phyloP scores from a whole-genome alignment of 164 flowering plant species.

The Paratinospora sagittata region DNA sequence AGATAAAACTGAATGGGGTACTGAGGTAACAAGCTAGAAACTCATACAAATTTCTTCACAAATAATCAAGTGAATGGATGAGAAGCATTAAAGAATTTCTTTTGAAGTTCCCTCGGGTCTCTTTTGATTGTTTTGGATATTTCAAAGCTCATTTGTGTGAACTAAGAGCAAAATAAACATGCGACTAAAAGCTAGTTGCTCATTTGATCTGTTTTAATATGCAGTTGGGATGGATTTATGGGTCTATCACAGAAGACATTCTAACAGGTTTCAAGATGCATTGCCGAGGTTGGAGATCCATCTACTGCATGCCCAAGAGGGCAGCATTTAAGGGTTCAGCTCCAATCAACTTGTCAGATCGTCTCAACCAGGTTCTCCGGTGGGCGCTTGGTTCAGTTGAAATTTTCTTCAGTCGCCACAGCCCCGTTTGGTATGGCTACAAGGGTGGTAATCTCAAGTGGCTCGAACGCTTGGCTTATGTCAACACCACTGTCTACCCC shows the following conservation, averaged over 20 bases:
- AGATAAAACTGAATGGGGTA: constrained; percentile 95
- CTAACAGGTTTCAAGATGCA: constrained; percentile 91
- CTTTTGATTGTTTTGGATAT: neutral
- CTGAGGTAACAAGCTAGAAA: constrained; percentile 46
- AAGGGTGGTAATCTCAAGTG: constrained; percentile 82
- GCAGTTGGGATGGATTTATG: constrained; percentile 95
- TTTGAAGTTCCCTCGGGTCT: neutral
- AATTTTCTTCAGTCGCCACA: constrained; percentile 84
- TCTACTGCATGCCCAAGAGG: constrained; percentile 82
- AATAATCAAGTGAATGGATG: no score
- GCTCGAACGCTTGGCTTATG: constrained; percentile 75
- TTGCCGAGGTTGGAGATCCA: constrained; percentile 95
- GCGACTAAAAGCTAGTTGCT: neutral
- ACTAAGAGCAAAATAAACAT: no score
- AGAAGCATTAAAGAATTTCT: neutral
- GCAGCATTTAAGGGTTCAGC: constrained; percentile 91
- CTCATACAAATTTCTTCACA: no score
- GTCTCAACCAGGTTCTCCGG: constrained; percentile 90
- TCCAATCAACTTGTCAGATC: constrained; percentile 83
- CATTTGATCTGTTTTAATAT: constrained; percentile 6
- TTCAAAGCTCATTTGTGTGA: no score
- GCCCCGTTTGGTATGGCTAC: constrained; percentile 75
- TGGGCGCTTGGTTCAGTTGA: constrained; percentile 97
- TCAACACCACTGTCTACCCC: constrained; percentile 89
- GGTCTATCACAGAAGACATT: constrained; percentile 88